Conservation (phyloP, 352 stramenopile genomes). For the Achlya hypogyna region DNA sequence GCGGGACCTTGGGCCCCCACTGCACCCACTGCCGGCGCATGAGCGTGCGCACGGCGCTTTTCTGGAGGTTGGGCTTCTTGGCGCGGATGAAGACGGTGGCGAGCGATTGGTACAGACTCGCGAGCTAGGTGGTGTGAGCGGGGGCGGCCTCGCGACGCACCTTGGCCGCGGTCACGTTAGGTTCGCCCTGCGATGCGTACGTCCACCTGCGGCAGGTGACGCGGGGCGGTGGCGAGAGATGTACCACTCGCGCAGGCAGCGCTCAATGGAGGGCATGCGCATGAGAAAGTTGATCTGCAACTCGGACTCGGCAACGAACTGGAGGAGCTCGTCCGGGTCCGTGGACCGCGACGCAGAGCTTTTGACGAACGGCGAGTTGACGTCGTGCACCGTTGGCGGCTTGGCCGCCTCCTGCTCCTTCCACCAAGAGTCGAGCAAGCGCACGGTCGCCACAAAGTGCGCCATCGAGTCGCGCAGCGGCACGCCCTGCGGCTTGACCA, state of each 20-base stretch:
- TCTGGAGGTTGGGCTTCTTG: slow-evolving; percentile 68
- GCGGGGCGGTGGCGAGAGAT: background rate
- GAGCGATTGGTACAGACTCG: slow-evolving; percentile 57
- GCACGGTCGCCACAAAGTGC: slow-evolving; percentile 67
- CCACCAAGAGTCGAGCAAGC: slow-evolving; percentile 63
- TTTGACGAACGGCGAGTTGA: slow-evolving; percentile 68
- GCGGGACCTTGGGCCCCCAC: slow-evolving; percentile 47
- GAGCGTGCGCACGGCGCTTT: slow-evolving; percentile 73
- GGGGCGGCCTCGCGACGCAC: slow-evolving; percentile 18
- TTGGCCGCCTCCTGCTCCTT: slow-evolving; percentile 44
- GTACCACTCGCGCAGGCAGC: slow-evolving; percentile 61
- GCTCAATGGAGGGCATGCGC: slow-evolving; percentile 73
- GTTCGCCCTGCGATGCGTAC: slow-evolving; percentile 35
- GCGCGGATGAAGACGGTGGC: slow-evolving; percentile 61
- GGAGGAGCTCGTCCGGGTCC: slow-evolving; percentile 49
- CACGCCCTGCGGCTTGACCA: slow-evolving; percentile 21
- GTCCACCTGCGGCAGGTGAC: slow-evolving; percentile 28
- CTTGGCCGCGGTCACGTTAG: slow-evolving; percentile 40
- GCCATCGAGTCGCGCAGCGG: slow-evolving; percentile 67
- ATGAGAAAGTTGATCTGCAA: slow-evolving; percentile 80
- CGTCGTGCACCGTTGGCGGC: slow-evolving; percentile 43
- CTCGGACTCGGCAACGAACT: slow-evolving; percentile 61
- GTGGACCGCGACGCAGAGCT: slow-evolving; percentile 54
- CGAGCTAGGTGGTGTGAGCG: slow-evolving; percentile 33
- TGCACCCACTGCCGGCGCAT: slow-evolving; percentile 57